Evolutionary conservation across 108 stramenopile species (phyloP).

Genomic region (Aureococcus anophagefferens): DNA sequence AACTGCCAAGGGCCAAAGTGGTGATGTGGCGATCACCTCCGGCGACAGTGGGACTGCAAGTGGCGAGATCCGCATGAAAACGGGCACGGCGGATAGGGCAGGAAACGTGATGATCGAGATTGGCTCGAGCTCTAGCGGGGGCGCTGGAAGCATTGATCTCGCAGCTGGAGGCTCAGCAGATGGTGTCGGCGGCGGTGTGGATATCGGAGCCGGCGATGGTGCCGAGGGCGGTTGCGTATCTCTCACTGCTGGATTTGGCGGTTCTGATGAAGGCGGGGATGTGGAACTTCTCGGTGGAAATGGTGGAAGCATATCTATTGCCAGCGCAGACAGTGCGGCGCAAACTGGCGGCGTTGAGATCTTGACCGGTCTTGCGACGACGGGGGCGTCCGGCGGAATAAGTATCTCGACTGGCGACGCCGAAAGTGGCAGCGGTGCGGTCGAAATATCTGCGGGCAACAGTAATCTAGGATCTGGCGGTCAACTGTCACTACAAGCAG

Average conservation of each 20-base stretch:
- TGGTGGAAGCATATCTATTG: too few species aligned
- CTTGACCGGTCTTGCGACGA: constrained; percentile 14
- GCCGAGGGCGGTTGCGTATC: background rate
- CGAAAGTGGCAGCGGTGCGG: too few species aligned
- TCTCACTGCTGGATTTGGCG: background rate
- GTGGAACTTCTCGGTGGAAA: too few species aligned
- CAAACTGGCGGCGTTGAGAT: constrained; percentile 19
- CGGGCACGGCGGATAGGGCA: constrained; percentile 14
- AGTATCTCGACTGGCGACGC: constrained; percentile 10
- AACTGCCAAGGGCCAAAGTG: background rate
- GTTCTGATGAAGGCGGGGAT: background rate
- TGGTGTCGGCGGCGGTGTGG: constrained; percentile 20
- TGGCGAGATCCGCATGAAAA: constrained; percentile 13
- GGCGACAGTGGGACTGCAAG: background rate
- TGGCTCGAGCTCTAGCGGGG: constrained; percentile 10
- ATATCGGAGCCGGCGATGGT: background rate
- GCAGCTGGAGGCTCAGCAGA: constrained; percentile 20
- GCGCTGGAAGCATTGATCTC: constrained; percentile 27
- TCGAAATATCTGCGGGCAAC: background rate
- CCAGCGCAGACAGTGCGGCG: constrained; percentile 16
- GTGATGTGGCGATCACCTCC: background rate
- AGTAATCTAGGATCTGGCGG: too few species aligned
- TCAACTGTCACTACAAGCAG: background rate
- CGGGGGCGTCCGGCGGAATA: constrained; percentile 19
- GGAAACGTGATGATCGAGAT: constrained; percentile 24